Evolutionary conservation across 441 rosid species (phyloP), one percentile per base, ranked within the genome.

Genomic region (Mallotus japonicus): DNA sequence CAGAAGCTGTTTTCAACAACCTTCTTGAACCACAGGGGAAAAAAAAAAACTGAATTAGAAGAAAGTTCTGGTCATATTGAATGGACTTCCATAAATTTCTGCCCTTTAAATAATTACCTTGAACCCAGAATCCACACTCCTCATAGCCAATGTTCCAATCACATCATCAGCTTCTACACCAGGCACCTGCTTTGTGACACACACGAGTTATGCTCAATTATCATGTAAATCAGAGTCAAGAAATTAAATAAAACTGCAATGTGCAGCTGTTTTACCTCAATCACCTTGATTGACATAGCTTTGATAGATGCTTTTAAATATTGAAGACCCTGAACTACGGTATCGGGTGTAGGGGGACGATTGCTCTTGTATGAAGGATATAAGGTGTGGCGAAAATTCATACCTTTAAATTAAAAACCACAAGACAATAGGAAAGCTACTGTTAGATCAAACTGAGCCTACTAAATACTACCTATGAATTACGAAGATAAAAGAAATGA

Each of bases 151-250:
- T 28, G 99, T 93, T 74, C 99, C 99, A 76, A 95, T 91, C 64
- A 95, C 99, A 78, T 95, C 99, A 79, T 93, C 98, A 67, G 99
- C 99, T 89, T 95, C 99, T 73, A 95, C 99, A 72, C 99, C 98
- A 65, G 96, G 92, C 74, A 93, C 95, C 98, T 95, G 84, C 71
- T 80, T 84, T 62, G 34, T 55, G 32, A 28, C 32, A 28, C 32
- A 28, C 32, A 74, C 69, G 46, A 6, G 7, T 75, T 73, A 67
- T 71, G 73, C 71, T 79, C 65, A 79, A 68, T 77, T 54, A 79
- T 76, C 42, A 72, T 61, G 71, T 13, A 72, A 47, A 77, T 42
- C 19, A 79, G 51, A 60, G 69, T 56, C 12, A 55, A 59, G 77
- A 34, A 32, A 76, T 44, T 62, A 59, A 75, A 54, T 46, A 59